Percentiles rank a stretch among this genome's conserved stretches.
phyloP scores from a whole-genome alignment of 148 eudicot species.

The Simmondsia chinensis region DNA sequence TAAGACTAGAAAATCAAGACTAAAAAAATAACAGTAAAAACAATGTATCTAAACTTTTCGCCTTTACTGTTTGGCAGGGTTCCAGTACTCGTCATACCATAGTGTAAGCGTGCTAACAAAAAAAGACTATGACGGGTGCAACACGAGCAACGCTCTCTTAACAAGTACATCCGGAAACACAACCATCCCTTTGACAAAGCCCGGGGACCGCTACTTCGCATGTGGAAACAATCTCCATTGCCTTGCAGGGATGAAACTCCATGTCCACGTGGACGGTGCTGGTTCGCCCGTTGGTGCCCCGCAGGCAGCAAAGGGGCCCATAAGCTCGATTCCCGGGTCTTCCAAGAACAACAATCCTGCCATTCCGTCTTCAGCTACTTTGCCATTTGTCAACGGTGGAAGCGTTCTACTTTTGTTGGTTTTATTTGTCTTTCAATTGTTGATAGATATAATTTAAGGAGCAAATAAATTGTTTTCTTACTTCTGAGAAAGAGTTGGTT shows the following conservation, averaged over 20 bases:
- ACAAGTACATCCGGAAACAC: slow-evolving; percentile 53
- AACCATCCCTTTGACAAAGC: slow-evolving; percentile 34
- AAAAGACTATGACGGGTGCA: slow-evolving; percentile 38
- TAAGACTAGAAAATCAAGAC: too few species aligned
- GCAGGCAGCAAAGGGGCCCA: slow-evolving; percentile 18
- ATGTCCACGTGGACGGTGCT: slow-evolving; percentile 25
- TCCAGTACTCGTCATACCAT: slow-evolving; percentile 62
- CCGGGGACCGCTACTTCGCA: slow-evolving; percentile 64
- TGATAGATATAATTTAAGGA: too few species aligned
- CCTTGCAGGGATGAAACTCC: slow-evolving; percentile 75
- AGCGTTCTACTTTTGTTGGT: too few species aligned
- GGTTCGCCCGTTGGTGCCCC: slow-evolving; percentile 29
- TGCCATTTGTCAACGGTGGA: too few species aligned
- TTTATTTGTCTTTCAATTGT: too few species aligned
- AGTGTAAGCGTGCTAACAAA: slow-evolving; percentile 50
- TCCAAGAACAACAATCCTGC: slow-evolving; percentile 37
- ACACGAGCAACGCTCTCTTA: slow-evolving; percentile 34
- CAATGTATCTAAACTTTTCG: background rate
- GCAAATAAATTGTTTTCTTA: too few species aligned
- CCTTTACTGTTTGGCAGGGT: slow-evolving; percentile 27
- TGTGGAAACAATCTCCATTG: slow-evolving; percentile 63
- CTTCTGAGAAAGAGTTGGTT: too few species aligned
- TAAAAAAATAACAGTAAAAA: too few species aligned
- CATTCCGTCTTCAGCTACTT: slow-evolving; percentile 18
- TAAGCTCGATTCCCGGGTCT: slow-evolving; percentile 10